Base-by-base conservation (phyloP, 345 rosid species). In the Camelina neglecta region DNA sequence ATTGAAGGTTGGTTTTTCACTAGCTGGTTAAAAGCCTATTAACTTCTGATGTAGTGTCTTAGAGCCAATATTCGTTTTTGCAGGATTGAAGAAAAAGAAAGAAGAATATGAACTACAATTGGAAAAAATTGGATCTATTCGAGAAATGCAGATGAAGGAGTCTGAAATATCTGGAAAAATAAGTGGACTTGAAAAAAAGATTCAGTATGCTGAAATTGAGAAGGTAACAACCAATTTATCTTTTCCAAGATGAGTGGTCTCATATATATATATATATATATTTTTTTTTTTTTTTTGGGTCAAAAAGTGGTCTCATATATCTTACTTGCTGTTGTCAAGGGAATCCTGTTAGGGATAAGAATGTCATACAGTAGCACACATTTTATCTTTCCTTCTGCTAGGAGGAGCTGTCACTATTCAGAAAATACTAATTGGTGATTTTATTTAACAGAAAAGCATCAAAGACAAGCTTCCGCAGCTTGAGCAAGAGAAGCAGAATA, bases 101-200 rank as follows among this genome's bases (percentile, higher is more conserved):
- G 97, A 92, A 35, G 94, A 88, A 68, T 83, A 65, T 80, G 99
- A 92, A 79, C 82, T 76, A 13, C 89, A 92, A 81, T 75, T 95
- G 70, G 91, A 89, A 81, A 89, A 90, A 76, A 86, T 92, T 62
- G 98, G 97, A 29, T 95, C 99, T 72, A 87, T 92, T 58, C 87
- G 99, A 77, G 97, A 95, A 83, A 95, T 90, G 96, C 91, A 87
- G 83, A 83, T 90, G 42, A 95, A 83, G 81, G 98, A 90, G 85
- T 90, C 96, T 72, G 99, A 95, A 83, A 82, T 84, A 69, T 89
- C 93, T 72, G 98, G 99, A 62, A 95, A 84, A 85, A 87, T 95
- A 72, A 90, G 96, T 84, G 97, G 97, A 67, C 97, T 95, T 57
- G 94, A 95, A 75, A 90, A 92, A 85, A 95, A 89, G 94, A 87